These are phyloP conservation scores for Botrytis byssoidea DNA, from an alignment of 2,329 filamentous ascomycete genomes.

Conservation along the genomic window DNA sequence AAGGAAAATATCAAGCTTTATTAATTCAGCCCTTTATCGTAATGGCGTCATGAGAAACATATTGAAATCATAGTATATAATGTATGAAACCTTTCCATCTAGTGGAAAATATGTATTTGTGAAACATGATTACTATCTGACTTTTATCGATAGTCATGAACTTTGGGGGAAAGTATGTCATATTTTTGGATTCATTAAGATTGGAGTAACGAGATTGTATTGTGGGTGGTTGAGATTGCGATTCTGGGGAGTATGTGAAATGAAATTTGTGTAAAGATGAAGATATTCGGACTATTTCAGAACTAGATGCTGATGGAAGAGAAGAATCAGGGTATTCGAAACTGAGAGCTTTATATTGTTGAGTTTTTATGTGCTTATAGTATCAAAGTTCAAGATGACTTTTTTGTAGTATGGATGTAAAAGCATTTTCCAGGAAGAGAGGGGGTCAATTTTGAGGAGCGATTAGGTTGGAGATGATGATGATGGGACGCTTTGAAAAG, in stretches of 20 bases:
- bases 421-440: fast-evolving
- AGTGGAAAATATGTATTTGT: neutral
- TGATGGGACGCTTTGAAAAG: too few species aligned
- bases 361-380: too few species aligned
- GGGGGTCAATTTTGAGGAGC: too few species aligned
- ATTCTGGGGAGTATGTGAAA: neutral
- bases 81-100: neutral
- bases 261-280: neutral
- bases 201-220: neutral
- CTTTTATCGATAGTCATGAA: neutral
- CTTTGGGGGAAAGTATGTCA: neutral
- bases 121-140: neutral
- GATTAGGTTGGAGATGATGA: too few species aligned
- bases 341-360: too few species aligned
- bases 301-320: neutral
- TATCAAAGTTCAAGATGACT: too few species aligned
- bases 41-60: neutral
- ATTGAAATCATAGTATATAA: neutral
- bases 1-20: neutral
- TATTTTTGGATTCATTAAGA: neutral
- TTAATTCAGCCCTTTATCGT: neutral
- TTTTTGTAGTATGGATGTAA: fast-evolving
- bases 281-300: neutral
- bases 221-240: neutral
- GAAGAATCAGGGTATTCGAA: neutral